Evolutionary conservation across 2,329 filamentous ascomycete species (phyloP).

Genomic region (Aspergillus oerlinghausenensis): DNA sequence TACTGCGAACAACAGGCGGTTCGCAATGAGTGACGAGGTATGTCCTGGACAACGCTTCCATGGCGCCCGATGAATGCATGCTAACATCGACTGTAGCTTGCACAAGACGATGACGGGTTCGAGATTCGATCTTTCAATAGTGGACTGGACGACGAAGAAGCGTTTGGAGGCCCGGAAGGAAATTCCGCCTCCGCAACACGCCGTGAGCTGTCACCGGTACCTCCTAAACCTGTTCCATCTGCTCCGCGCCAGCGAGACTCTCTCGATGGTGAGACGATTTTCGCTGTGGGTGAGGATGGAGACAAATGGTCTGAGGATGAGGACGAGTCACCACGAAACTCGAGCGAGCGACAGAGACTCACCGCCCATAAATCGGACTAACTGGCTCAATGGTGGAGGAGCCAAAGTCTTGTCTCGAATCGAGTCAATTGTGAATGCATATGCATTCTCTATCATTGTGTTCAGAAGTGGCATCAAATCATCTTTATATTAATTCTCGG

Average conservation of each 20-base stretch:
- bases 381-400: neutral
- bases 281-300: conserved; percentile 82
- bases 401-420: neutral
- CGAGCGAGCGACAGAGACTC: conserved; percentile 48
- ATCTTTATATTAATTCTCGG: neutral
- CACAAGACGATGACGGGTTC: conserved; percentile 97
- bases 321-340: conserved; percentile 51
- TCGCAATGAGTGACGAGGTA: conserved; percentile 97
- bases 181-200: conserved; percentile 26
- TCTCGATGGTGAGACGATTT: conserved; percentile 88
- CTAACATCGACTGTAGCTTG: conserved; percentile 56
- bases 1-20: conserved; percentile 91
- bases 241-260: conserved; percentile 53
- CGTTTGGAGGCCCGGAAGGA: conserved; percentile 36
- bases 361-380: conserved; percentile 39
- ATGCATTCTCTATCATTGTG: neutral
- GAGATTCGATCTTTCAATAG: conserved; percentile 91
- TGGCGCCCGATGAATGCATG: neutral
- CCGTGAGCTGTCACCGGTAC: conserved; percentile 36
- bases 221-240: conserved; percentile 51
- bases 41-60: neutral
- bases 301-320: conserved; percentile 74
- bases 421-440: neutral
- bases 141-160: conserved; percentile 61
- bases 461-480: neutral